Conservation (phyloP, 306 rosid genomes). For the Quercus variabilis region DNA sequence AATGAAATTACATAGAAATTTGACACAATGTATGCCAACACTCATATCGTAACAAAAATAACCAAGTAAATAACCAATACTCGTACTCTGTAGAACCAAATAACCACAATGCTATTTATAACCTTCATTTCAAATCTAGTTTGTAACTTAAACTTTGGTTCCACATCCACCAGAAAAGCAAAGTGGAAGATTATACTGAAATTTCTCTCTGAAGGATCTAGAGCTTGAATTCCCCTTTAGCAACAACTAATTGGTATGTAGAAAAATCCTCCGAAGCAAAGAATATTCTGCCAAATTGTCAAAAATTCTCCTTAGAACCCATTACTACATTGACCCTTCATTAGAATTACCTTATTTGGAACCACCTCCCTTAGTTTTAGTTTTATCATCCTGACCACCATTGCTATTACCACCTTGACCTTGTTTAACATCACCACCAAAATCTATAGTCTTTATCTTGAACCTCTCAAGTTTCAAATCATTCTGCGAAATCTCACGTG, state of each 20-base stretch:
- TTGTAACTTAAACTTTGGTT: too few relatives aligned
- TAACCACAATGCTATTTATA: not conserved
- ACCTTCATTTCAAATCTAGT: too few relatives aligned
- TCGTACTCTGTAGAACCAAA: not conserved
- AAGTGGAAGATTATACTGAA: not conserved
- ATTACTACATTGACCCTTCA: too few relatives aligned
- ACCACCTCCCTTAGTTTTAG: not conserved
- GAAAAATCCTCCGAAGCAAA: not conserved
- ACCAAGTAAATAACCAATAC: too few relatives aligned
- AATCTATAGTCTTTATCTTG: constrained; percentile 25
- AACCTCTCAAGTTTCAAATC: constrained; percentile 30
- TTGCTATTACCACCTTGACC: not conserved
- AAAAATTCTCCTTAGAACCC: not conserved
- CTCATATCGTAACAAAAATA: too few relatives aligned
- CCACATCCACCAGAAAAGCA: not conserved
- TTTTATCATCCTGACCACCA: constrained; percentile 4
- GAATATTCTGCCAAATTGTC: not conserved
- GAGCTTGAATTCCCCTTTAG: not conserved
- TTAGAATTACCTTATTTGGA: not conserved
- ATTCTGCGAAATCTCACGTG: not conserved
- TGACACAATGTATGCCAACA: too few relatives aligned
- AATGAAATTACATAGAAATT: too few relatives aligned
- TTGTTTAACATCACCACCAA: not conserved
- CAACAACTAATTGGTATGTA: not conserved
- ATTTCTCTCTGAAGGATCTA: not conserved